Evolutionary conservation across 2,329 filamentous ascomycete species (phyloP), one percentile per base, ranked within the genome.

Genomic region (Amauroascus verrucosus): DNA sequence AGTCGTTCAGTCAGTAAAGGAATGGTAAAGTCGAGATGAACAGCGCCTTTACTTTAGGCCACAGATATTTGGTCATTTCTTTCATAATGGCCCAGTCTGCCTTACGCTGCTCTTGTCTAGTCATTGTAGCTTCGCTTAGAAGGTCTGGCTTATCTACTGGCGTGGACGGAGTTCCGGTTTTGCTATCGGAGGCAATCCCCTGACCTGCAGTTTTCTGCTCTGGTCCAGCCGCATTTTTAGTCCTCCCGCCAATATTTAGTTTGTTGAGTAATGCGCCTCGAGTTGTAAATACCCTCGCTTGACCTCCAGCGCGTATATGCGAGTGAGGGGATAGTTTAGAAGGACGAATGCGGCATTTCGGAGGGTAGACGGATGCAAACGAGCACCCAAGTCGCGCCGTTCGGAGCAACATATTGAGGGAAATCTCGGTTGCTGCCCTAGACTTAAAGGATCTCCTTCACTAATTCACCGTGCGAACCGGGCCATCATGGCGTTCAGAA

Each of bases 81-180:
- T 86, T 94, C 77, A 98, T 93, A 61, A 98, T 98, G 46, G 90
- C 90, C 91, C 91, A 96, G 66, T 98, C 93, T 7, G 90, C 91
- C 72, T 90, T 94, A 62, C 93, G 82, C 77, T 98, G 94, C 71
- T 96, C 88, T 62, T 90, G 83, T 18, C 82, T 84, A 48, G 81
- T 82, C 64, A 80, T 66, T 1, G 81, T 83, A 57, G 85, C 78
- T 64, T 85, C 76, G 11, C 77, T 72, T 18, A 86, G 78, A 41
- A 90, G 70, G 28, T 80, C 76, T 61, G 84, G 82, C 55, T 71
- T 66, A 32, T 45, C 43, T 44, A 62, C 56, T n/a, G 62, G 48
- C 46, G 64, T 63, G 28, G 61, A 61, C 56, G 62, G 61, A 18
- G 55, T 59, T 41, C 53, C 53, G 48, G 56, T 57, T 51, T 63